A percentile compares a stretch with the other conserved stretches of the same genome.
Conservation (phyloP, 208 protist genomes). For the Leishmania guyanensis region DNA sequence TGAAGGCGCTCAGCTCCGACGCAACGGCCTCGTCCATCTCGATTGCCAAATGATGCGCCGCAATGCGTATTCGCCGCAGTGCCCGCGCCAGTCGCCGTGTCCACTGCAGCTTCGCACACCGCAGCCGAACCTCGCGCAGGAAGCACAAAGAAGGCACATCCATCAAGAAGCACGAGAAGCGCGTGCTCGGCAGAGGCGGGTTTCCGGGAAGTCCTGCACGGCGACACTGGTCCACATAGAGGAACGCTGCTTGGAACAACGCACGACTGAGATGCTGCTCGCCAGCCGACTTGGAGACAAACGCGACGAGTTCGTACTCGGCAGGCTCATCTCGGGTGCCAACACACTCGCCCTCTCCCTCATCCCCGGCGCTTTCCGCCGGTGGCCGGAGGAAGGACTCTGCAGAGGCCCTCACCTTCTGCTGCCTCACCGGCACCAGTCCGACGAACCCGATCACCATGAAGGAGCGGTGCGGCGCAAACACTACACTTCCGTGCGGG, state of each 20-base stretch:
- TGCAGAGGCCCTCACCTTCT: not conserved
- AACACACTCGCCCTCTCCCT: not conserved
- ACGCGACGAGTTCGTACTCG: conserved; percentile 37
- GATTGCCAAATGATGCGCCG: not conserved
- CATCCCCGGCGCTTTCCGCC: conserved; percentile 5
- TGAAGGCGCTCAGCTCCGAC: conserved; percentile 8
- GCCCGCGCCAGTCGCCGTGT: conserved; percentile 1
- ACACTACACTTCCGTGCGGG: conserved; percentile 24
- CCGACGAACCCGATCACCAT: conserved; percentile 29
- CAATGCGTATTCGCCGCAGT: conserved; percentile 8
- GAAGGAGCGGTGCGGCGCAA: conserved; percentile 11
- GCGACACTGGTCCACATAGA: conserved; percentile 41
- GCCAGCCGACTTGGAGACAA: conserved; percentile 50
- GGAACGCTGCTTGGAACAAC: conserved; percentile 39
- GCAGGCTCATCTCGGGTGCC: not conserved
- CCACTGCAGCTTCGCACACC: conserved; percentile 13
- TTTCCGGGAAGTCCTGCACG: conserved; percentile 23
- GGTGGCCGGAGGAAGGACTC: conserved; percentile 9
- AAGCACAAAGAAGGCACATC: conserved; percentile 47
- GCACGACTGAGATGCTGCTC: conserved; percentile 48
- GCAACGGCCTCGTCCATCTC: conserved; percentile 1
- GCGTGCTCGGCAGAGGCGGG: conserved; percentile 28
- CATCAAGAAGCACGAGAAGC: conserved; percentile 48
- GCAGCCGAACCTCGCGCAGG: conserved; percentile 49
- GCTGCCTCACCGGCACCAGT: conserved; percentile 19